Conservation (phyloP, 257 asterid genomes). For the Craterostigma plantagineum region DNA sequence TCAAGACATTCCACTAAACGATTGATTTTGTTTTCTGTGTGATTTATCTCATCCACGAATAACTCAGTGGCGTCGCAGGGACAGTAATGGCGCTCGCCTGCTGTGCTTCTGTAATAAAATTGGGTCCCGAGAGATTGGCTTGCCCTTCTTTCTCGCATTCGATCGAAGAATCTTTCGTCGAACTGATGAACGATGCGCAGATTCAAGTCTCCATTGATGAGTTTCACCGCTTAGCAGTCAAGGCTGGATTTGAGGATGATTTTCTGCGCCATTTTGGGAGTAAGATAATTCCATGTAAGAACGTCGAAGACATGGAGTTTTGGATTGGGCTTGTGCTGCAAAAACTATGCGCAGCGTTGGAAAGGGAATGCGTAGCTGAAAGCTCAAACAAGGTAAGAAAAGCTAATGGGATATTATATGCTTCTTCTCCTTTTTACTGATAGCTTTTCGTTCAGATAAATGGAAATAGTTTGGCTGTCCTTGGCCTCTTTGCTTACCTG, state of each 20-base stretch:
- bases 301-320: slow-evolving; percentile 39
- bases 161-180: slow-evolving; percentile 25
- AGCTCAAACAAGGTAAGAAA: slow-evolving; percentile 15
- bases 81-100: slow-evolving; percentile 48
- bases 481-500: slow-evolving; percentile 57
- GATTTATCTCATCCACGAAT: slow-evolving; percentile 2
- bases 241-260: slow-evolving; percentile 71
- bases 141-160: slow-evolving; percentile 21
- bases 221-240: slow-evolving; percentile 44
- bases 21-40: too few relatives aligned
- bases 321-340: slow-evolving; percentile 63
- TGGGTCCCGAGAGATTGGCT: slow-evolving; percentile 27
- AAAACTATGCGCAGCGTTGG: slow-evolving; percentile 42
- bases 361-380: slow-evolving; percentile 43
- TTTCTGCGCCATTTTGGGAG: slow-evolving; percentile 50
- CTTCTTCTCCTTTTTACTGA: too few relatives aligned
- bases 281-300: slow-evolving; percentile 42
- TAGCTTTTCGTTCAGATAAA: slow-evolving; percentile 22
- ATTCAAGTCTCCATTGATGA: slow-evolving; percentile 35
- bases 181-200: slow-evolving; percentile 41
- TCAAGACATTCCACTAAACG: too few relatives aligned
- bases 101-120: slow-evolving; percentile 41
- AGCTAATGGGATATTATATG: slow-evolving; percentile 20
- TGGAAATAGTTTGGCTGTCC: slow-evolving; percentile 39
- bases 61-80: slow-evolving; percentile 87